Evolutionary conservation across 1,284 basidiomycete species (phyloP).

Genomic region (Bjerkandera adusta): DNA sequence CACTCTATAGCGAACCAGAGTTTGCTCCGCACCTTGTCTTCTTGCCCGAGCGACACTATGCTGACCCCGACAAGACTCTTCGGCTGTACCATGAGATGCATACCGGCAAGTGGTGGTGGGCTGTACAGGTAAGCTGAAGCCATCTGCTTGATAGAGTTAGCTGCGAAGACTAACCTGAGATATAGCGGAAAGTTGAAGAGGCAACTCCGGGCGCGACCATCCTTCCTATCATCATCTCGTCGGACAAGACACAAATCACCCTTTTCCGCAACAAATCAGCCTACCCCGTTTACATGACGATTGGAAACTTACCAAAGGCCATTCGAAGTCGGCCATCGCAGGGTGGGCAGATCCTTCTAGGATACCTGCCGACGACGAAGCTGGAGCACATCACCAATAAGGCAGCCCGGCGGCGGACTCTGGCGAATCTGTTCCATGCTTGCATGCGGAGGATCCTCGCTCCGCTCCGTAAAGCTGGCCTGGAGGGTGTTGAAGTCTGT

Average conservation of each 20-base stretch:
- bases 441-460: constrained; percentile 20
- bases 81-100: constrained; percentile 22
- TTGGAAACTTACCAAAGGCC: constrained; percentile 43
- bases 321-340: constrained; percentile 34
- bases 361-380: constrained; percentile 35
- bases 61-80: constrained; percentile 9
- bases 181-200: constrained; percentile 28
- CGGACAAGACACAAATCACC: constrained; percentile 38
- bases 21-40: constrained; percentile 22
- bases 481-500: constrained; percentile 18
- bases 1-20: constrained; percentile 24
- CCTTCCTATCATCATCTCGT: constrained; percentile 38
- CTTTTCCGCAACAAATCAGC: constrained; percentile 36
- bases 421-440: constrained; percentile 23
- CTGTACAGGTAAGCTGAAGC: constrained; percentile 7
- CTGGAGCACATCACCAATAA: constrained; percentile 29
- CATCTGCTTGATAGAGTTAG: neutral
- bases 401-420: constrained; percentile 15
- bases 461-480: constrained; percentile 16
- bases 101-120: constrained; percentile 21
- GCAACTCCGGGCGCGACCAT: constrained; percentile 34
- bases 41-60: constrained; percentile 28
- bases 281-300: constrained; percentile 41
- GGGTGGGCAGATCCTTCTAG: constrained; percentile 35
- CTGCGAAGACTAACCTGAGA: neutral